Percentiles rank a stretch among this genome's conserved stretches.
Conservation (phyloP, 2,329 filamentous ascomycete species). For the Claviceps fusiformis region DNA sequence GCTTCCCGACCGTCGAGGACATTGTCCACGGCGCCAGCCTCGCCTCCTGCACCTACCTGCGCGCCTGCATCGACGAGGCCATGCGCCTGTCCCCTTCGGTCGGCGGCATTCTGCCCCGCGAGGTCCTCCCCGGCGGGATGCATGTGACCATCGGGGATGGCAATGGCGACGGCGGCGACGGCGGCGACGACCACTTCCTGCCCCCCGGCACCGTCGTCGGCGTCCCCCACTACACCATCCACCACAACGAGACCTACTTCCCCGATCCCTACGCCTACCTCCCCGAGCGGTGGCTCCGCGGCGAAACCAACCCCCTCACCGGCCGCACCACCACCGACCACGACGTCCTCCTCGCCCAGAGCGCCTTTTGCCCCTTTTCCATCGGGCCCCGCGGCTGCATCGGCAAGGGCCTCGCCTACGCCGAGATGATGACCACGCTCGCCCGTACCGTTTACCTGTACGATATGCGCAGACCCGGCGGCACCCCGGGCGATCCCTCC, state of each 20-base stretch:
- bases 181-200: constrained; percentile 24
- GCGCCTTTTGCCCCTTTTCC: constrained; percentile 63
- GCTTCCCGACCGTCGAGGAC: constrained; percentile 28
- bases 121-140: constrained; percentile 39
- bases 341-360: constrained; percentile 42
- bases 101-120: constrained; percentile 44
- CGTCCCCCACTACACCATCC: constrained; percentile 53
- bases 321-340: constrained; percentile 31
- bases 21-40: constrained; percentile 39
- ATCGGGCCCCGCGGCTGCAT: constrained; percentile 59
- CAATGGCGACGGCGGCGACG: constrained; percentile 16
- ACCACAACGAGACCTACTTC: constrained; percentile 52
- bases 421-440: constrained; percentile 51
- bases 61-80: constrained; percentile 51
- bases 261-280: constrained; percentile 42
- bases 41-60: constrained; percentile 41
- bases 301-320: constrained; percentile 24
- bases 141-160: constrained; percentile 26
- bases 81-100: constrained; percentile 51
- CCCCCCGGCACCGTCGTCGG: constrained; percentile 49
- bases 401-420: constrained; percentile 55
- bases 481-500: constrained; percentile 35
- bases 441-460: constrained; percentile 48
- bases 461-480: constrained; percentile 39
- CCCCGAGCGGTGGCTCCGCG: constrained; percentile 53